phyloP scores from a whole-genome alignment of 176 grass and related monocot species.

The Puccinellia tenuiflora region DNA sequence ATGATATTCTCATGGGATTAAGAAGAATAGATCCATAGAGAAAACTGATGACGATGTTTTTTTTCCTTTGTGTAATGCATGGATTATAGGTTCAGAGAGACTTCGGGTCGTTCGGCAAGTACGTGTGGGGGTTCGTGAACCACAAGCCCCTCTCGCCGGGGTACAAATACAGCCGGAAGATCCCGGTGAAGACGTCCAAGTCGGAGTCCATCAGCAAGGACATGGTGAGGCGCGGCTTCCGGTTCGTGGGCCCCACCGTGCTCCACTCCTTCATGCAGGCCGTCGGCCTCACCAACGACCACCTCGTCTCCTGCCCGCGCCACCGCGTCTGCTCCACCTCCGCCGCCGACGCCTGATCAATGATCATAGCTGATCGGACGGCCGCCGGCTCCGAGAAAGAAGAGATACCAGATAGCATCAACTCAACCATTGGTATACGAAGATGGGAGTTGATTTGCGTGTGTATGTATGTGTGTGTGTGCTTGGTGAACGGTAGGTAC shows the following conservation, averaged over 20 bases:
- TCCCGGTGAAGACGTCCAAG: conserved; percentile 95
- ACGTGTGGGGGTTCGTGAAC: conserved; percentile 92
- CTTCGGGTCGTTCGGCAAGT: conserved; percentile 65
- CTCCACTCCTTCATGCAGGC: conserved; percentile 97
- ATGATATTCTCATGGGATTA: not conserved
- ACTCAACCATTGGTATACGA: not conserved
- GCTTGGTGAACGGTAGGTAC: not conserved
- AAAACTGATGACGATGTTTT: not conserved
- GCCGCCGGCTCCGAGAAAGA: not conserved
- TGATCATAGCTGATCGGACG: conserved; percentile 6
- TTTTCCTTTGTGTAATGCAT: not conserved
- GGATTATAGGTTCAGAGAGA: conserved; percentile 57
- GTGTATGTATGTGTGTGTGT: conserved; percentile 18
- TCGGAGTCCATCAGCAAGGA: conserved; percentile 98
- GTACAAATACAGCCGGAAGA: conserved; percentile 88
- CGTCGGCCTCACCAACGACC: conserved; percentile 91
- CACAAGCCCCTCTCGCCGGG: conserved; percentile 64
- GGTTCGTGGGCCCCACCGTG: conserved; percentile 85
- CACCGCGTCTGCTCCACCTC: conserved; percentile 45
- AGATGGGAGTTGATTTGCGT: conserved; percentile 1
- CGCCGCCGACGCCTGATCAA: not conserved
- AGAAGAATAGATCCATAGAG: not conserved
- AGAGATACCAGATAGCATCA: conserved; percentile 1
- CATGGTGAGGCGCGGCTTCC: conserved; percentile 88
- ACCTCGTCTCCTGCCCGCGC: conserved; percentile 92